A percentile compares a stretch with the other conserved stretches of the same genome.
These are phyloP conservation scores for Lasiodiplodia hormozganensis DNA, from an alignment of 2,329 filamentous ascomycete species.

Conservation along the genomic window DNA sequence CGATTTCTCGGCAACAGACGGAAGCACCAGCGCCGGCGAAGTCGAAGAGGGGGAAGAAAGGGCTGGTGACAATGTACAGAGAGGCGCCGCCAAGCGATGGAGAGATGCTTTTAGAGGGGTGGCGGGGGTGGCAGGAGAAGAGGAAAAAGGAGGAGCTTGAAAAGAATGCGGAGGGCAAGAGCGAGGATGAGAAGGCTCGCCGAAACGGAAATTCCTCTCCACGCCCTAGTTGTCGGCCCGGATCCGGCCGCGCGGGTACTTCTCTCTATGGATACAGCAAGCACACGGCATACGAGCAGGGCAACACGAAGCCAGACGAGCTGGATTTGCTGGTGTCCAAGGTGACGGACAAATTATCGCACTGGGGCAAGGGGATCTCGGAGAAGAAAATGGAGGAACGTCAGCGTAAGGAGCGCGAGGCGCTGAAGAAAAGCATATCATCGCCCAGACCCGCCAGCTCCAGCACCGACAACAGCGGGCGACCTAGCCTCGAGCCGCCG, in stretches of 20 bases:
- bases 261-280: not conserved
- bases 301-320: not conserved
- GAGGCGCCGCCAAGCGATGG: constrained; percentile 4
- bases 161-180: constrained; percentile 1
- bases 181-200: not conserved
- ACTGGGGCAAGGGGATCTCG: constrained; percentile 11
- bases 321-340: constrained; percentile 4
- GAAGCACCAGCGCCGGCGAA: not conserved
- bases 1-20: not conserved
- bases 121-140: constrained; percentile 7
- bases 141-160: constrained; percentile 12
- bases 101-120: not conserved
- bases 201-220: not conserved
- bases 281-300: not conserved
- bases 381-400: constrained; percentile 6
- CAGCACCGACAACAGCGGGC: not conserved
- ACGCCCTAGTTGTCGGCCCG: not conserved
- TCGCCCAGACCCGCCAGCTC: not conserved
- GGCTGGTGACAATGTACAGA: not conserved
- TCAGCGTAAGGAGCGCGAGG: constrained; percentile 8
- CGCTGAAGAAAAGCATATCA: constrained; percentile 10
- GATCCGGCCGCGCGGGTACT: not conserved
- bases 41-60: not conserved
- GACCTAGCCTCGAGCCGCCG: not conserved
- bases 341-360: constrained; percentile 13